Percentiles rank a stretch among this genome's conserved stretches.
Evolutionary conservation across 306 rosid species (phyloP).

Genomic region (Gleditsia sinensis): DNA sequence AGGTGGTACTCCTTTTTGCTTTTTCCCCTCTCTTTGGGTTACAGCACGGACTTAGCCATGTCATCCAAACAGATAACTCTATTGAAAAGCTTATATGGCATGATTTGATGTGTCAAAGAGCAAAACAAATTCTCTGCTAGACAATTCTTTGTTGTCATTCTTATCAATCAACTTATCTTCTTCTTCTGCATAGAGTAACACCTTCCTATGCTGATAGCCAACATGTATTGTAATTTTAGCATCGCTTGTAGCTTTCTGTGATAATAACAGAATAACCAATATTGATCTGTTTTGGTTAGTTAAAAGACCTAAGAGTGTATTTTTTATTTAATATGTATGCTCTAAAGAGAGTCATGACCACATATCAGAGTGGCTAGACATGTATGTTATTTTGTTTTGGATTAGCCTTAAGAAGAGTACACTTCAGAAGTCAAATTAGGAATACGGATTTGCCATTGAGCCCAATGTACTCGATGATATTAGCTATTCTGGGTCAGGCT

Average conservation of each 20-base stretch:
- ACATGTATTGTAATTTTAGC: background rate
- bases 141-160: background rate
- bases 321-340: background rate
- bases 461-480: background rate
- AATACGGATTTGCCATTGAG: background rate
- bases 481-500: conserved; percentile 20
- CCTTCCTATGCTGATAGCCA: background rate
- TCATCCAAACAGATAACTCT: conserved; percentile 1
- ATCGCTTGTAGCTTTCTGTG: background rate
- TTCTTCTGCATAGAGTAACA: background rate
- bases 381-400: background rate
- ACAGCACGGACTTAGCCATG: background rate
- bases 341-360: background rate
- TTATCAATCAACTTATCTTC: background rate
- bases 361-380: background rate
- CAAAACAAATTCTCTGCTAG: background rate
- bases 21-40: too few relatives aligned
- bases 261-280: background rate
- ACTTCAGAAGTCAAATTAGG: background rate
- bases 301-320: background rate
- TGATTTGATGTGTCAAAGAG: background rate
- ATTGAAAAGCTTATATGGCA: background rate
- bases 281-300: background rate
- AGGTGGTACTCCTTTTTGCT: background rate
- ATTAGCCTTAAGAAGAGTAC: background rate